Conservation (phyloP, 257 asterid species). For the Solanum paucissectum region DNA sequence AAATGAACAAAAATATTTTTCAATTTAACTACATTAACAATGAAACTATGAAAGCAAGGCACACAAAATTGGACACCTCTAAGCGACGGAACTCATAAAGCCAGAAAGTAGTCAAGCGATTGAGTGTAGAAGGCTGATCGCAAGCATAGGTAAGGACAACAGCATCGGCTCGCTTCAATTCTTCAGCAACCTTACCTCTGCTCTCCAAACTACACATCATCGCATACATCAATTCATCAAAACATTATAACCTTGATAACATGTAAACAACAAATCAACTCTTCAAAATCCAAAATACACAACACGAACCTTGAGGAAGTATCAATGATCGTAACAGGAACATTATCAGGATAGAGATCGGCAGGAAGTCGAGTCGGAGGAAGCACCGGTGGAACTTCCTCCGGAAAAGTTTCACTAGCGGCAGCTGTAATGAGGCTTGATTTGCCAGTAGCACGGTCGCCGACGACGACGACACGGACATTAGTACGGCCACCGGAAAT, state of each 20-base stretch:
- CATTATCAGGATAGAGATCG: conserved; percentile 79
- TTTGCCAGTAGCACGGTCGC: conserved; percentile 93
- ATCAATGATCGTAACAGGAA: conserved; percentile 74
- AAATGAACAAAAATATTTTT: not conserved
- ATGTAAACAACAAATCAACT: not conserved
- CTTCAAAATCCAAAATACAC: not conserved
- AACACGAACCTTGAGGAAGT: conserved; percentile 73
- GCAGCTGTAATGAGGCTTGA: conserved; percentile 91
- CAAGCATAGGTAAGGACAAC: conserved; percentile 95
- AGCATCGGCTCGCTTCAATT: conserved; percentile 92
- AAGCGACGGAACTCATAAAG: conserved; percentile 83
- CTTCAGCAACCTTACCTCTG: conserved; percentile 87
- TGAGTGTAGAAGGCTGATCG: conserved; percentile 78
- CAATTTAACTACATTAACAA: not conserved
- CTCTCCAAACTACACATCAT: conserved; percentile 67
- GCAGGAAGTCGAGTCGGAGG: conserved; percentile 95
- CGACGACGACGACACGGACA: conserved; percentile 88
- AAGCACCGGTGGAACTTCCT: conserved; percentile 79
- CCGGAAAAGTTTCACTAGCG: conserved; percentile 71
- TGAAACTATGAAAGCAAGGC: not conserved
- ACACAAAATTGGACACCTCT: conserved; percentile 33
- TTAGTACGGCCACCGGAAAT: conserved; percentile 44
- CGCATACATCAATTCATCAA: not conserved
- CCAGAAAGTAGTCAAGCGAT: conserved; percentile 91
- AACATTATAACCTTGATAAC: not conserved